phyloP scores from a whole-genome alignment of 164 flowering plant species.

The Tetracentron sinense region DNA sequence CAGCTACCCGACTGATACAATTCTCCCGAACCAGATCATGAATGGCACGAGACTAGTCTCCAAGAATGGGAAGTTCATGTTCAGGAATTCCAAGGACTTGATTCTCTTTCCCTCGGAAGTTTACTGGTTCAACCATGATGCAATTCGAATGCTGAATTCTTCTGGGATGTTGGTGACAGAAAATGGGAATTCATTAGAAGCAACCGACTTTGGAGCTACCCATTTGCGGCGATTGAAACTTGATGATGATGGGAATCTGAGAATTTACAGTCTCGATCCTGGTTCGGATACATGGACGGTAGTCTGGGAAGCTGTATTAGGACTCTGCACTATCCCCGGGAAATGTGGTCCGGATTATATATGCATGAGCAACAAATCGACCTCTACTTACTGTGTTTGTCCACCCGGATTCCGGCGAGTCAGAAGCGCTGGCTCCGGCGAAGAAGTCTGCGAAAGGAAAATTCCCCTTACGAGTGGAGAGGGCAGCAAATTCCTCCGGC shows the following conservation, averaged over 20 bases:
- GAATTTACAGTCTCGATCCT: slow-evolving; percentile 38
- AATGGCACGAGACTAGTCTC: slow-evolving; percentile 27
- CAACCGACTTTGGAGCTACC: slow-evolving; percentile 36
- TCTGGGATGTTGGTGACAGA: slow-evolving; percentile 28
- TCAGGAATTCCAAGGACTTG: slow-evolving; percentile 22
- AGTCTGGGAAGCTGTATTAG: slow-evolving; percentile 48
- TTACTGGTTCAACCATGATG: slow-evolving; percentile 24
- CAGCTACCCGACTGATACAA: slow-evolving; percentile 43
- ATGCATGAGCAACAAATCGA: slow-evolving; percentile 31
- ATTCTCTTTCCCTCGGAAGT: slow-evolving; percentile 24
- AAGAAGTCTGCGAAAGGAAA: slow-evolving; percentile 33
- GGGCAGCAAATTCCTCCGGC: slow-evolving; percentile 37
- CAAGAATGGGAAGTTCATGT: slow-evolving; percentile 33
- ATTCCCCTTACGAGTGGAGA: slow-evolving; percentile 4
- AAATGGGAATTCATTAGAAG: slow-evolving; percentile 5
- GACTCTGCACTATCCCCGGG: slow-evolving; percentile 47
- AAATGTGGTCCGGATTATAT: slow-evolving; percentile 49
- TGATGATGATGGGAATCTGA: slow-evolving; percentile 57
- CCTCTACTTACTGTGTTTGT: slow-evolving; percentile 36
- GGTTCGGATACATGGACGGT: slow-evolving; percentile 15
- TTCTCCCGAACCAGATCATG: slow-evolving; percentile 42
- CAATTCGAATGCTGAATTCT: slow-evolving; percentile 20
- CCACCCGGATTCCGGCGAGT: slow-evolving; percentile 45
- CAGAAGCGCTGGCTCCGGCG: background rate
- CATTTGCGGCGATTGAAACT: slow-evolving; percentile 39